Base-by-base conservation (phyloP, 2,329 filamentous ascomycete genomes). In the Thermomyces lanuginosus region DNA sequence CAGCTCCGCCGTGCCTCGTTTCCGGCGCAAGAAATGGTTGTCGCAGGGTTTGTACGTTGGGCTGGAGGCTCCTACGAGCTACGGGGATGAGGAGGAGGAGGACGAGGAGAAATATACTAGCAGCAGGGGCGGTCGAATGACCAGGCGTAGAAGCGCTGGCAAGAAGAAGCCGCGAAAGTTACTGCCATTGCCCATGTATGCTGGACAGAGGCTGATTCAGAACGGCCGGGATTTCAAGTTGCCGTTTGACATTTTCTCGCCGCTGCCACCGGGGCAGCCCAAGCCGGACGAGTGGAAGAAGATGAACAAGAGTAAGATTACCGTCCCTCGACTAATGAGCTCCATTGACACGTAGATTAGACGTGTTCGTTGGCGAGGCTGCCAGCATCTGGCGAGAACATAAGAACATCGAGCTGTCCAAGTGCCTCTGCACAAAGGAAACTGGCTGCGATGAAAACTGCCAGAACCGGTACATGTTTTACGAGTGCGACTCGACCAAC, bases 391-490 rank as follows among this genome's bases (percentile, higher is more conserved):
- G 83, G 81, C 79, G 79, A 49, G 82, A 81, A 44, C 72, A 67
- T 21, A 76, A 76, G 19, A 70, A 76, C 33, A 69, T 76, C 40
- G 72, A 82, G 41, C 69, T 80, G 34, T 81, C 76, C 32, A 69
- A 72, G 46, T 92, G 83, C 46, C 72, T 82, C 31, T 92, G 83
- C 56, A 72, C 60, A 21, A 61, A 68, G 5, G 78, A 84, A 28
- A 72, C 76, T 28, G 83, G 82, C 18, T 95, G 89, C 44, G 79
- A 73, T 36, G 82, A 93, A 36, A 68, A 78, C 42, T 98, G 89
- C 54, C 79, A 92, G 46, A 98, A 98, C 51, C 68, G 83, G 35
- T 83, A 83, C 51, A 95, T 95, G 83, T 73, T 92, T 30, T 95
- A 93, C 51, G 89, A 98, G 56, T 98, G 89, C 49, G 82, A 95